These are phyloP conservation scores for Pseudonitzschia delicatissima DNA, from an alignment of 108 stramenopile genomes.

Conservation along the genomic window DNA sequence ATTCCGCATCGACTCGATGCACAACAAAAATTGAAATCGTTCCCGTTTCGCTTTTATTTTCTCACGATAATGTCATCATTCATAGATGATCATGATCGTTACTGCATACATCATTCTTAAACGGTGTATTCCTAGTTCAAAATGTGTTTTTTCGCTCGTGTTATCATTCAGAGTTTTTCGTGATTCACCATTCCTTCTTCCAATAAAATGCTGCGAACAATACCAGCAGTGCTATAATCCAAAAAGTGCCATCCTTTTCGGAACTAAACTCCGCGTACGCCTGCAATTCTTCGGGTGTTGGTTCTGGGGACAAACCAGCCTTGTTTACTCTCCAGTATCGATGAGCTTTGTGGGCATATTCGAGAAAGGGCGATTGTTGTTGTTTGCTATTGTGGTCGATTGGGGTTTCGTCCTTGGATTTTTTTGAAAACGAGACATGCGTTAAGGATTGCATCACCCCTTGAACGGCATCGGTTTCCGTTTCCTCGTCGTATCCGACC, in stretches of 20 bases:
- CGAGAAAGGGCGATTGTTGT: slow-evolving; percentile 22
- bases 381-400: slow-evolving; percentile 32
- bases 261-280: background rate
- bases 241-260: background rate
- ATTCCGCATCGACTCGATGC: too few species aligned
- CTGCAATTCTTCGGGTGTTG: background rate
- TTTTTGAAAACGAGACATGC: background rate
- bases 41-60: too few species aligned
- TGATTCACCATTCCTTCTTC: too few species aligned
- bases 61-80: too few species aligned
- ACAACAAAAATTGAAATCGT: too few species aligned
- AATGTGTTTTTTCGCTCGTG: too few species aligned
- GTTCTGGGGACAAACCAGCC: background rate
- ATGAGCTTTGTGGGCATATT: background rate
- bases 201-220: background rate
- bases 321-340: slow-evolving; percentile 6
- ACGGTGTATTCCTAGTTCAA: too few species aligned
- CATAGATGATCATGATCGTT: too few species aligned
- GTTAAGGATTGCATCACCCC: slow-evolving; percentile 46
- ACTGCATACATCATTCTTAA: too few species aligned
- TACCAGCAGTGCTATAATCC: background rate
- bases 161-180: too few species aligned
- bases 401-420: background rate
- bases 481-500: slow-evolving; percentile 32
- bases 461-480: slow-evolving; percentile 41